Evolutionary conservation across 371 early-diverging fungal species (phyloP), one percentile per base, ranked within the genome.

Genomic region (Syncephalastrum racemosum): DNA sequence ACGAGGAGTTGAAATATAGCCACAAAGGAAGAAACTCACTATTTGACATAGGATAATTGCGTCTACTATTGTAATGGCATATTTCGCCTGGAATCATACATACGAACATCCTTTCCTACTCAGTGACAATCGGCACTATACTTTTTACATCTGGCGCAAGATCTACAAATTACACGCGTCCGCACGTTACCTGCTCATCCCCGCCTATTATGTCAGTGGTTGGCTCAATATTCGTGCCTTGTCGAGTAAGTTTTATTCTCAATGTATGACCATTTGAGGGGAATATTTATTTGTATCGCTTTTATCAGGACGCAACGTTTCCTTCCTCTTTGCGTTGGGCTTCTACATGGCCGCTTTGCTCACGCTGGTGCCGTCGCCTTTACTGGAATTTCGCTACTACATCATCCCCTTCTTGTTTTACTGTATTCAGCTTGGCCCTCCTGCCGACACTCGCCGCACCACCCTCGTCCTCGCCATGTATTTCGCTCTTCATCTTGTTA

Each of bases 331-430:
- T 53, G 36, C 71, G 0, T 7, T 83, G 4, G 81, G 81, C 4
- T 91, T 84, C 52, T 13, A 68, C 0, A 56, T 58, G 4, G 67
- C 81, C 0, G 59, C 79, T 2, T 59, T 78, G 0, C 54, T 90
- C 20, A 84, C 87, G 1, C 71, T 97, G 15, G 80, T 96, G 1
- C 97, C 98, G 0, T 90, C 95, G 1, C 98, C 98, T 2, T 69
- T 98, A 22, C 68, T 98, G 22, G 98, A 98, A 66, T 93, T 97
- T 60, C 80, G 98, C 19, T 98, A 98, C 80, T 98, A 92, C 73
- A 89, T 96, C 36, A 73, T 94, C 4, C 97, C 96, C 0, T 94
- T 84, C 60, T 58, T 85, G 39, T 66, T 96, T 45, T 88, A 83
- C 42, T 79, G 91, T 36, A 53, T 94, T 16, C 85, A 94, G 58